phyloP scores from a whole-genome alignment of 257 asterid genomes.

The Jacaranda copaia region DNA sequence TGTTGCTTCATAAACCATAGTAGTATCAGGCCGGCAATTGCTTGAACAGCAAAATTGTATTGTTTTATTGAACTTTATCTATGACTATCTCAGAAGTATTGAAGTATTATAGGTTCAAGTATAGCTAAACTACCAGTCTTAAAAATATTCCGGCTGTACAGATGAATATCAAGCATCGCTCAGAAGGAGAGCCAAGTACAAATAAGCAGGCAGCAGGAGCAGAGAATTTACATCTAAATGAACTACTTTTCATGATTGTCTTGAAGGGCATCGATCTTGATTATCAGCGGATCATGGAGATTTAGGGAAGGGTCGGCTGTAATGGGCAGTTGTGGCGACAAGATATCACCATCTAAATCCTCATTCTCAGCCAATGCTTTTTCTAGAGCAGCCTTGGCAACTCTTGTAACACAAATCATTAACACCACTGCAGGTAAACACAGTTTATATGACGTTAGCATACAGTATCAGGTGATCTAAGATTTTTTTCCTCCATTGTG shows the following conservation, averaged over 20 bases:
- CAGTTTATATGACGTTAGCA: constrained; percentile 10
- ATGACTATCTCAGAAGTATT: constrained; percentile 18
- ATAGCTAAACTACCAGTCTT: constrained; percentile 30
- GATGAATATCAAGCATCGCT: constrained; percentile 47
- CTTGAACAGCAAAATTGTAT: constrained; percentile 7
- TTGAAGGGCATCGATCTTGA: constrained; percentile 66
- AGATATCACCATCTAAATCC: constrained; percentile 48
- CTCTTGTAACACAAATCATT: constrained; percentile 70
- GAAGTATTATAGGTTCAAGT: constrained; percentile 7
- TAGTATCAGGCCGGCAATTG: not conserved
- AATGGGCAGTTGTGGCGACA: constrained; percentile 54
- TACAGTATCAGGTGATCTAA: not conserved
- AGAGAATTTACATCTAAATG: constrained; percentile 58
- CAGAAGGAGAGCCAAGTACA: constrained; percentile 32
- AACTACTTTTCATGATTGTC: constrained; percentile 62
- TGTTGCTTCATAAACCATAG: not conserved
- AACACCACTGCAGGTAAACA: constrained; percentile 59
- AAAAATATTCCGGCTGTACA: constrained; percentile 56
- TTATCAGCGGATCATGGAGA: constrained; percentile 78
- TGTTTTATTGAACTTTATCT: constrained; percentile 35
- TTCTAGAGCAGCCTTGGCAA: constrained; percentile 79
- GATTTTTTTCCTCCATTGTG: not conserved
- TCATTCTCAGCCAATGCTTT: constrained; percentile 84
- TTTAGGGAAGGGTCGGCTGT: constrained; percentile 45
- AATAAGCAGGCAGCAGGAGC: constrained; percentile 30